Conservation (phyloP, 495 filamentous ascomycete species). For the Penicillium bialowiezense region DNA sequence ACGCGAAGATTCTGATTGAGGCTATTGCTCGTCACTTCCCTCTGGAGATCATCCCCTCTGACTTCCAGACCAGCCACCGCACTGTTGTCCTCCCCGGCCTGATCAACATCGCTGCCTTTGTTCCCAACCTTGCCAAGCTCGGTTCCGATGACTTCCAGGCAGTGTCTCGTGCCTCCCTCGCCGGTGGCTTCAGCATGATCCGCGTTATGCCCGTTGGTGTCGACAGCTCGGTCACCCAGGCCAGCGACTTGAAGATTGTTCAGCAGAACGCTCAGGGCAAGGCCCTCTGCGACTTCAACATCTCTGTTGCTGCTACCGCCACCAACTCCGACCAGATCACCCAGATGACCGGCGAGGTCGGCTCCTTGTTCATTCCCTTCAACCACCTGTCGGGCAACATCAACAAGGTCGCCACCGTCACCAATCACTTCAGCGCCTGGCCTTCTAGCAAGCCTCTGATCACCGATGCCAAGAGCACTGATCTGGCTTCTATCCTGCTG, state of each 20-base stretch:
- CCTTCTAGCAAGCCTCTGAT: constrained; percentile 79
- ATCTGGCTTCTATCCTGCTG: constrained; percentile 75
- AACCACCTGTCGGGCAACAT: constrained; percentile 84
- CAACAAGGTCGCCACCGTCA: constrained; percentile 79
- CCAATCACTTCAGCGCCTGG: constrained; percentile 79
- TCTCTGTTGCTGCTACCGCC: constrained; percentile 78
- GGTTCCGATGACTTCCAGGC: constrained; percentile 67
- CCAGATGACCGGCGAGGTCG: constrained; percentile 69
- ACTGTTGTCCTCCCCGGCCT: constrained; percentile 73
- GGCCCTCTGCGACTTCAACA: constrained; percentile 79
- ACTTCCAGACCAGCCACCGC: constrained; percentile 86
- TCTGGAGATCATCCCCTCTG: constrained; percentile 73
- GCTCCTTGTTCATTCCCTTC: constrained; percentile 84
- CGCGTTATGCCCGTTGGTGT: constrained; percentile 76
- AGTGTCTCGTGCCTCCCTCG: constrained; percentile 72
- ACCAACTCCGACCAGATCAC: constrained; percentile 73
- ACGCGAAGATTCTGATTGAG: constrained; percentile 94
- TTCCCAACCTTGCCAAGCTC: constrained; percentile 64
- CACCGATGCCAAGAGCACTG: constrained; percentile 81
- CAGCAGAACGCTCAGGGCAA: constrained; percentile 68
- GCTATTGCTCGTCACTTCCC: constrained; percentile 86
- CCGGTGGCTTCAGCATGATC: constrained; percentile 80
- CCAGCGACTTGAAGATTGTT: constrained; percentile 68
- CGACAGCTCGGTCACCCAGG: constrained; percentile 69
- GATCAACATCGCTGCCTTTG: constrained; percentile 78